Conservation (phyloP, 164 flowering plant genomes). For the Vitis rotundifolia region DNA sequence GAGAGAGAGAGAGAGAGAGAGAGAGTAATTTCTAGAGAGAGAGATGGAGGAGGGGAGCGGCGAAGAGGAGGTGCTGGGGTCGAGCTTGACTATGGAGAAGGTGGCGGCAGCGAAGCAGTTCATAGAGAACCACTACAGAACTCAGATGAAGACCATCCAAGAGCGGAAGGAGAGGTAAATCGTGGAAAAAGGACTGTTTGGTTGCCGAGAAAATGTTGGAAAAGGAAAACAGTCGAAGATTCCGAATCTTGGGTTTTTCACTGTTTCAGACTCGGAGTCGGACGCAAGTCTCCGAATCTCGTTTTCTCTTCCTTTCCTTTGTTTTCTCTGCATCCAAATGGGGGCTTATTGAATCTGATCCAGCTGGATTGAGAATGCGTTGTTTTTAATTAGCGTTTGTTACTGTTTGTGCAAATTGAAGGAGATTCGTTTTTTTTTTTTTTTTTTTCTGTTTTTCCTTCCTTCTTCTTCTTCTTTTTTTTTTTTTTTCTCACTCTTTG, state of each 20-base stretch:
- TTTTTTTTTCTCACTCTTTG: no score
- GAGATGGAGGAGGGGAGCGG: slow-evolving; percentile 26
- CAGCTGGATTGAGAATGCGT: background rate
- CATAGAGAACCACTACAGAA: slow-evolving; percentile 89
- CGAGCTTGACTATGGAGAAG: slow-evolving; percentile 84
- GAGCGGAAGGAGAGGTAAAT: slow-evolving; percentile 76
- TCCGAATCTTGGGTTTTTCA: no score
- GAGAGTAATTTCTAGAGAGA: background rate
- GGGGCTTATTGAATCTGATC: slow-evolving; percentile 7
- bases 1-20: slow-evolving; percentile 21
- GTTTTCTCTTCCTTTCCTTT: background rate
- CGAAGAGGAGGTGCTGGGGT: slow-evolving; percentile 47
- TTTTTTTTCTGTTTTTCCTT: no score
- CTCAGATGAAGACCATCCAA: slow-evolving; percentile 91
- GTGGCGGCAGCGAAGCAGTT: slow-evolving; percentile 94
- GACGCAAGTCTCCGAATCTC: background rate
- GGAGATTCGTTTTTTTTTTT: no score
- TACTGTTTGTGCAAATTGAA: no score
- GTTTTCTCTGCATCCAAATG: background rate
- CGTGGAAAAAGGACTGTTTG: slow-evolving; percentile 8
- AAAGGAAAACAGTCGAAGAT: background rate
- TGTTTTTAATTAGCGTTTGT: no score
- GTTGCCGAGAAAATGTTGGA: slow-evolving; percentile 14
- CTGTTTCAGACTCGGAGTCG: background rate
- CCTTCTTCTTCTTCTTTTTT: no score